phyloP scores from a whole-genome alignment of 2,329 filamentous ascomycete species.

The Diaporthe nobilis region DNA sequence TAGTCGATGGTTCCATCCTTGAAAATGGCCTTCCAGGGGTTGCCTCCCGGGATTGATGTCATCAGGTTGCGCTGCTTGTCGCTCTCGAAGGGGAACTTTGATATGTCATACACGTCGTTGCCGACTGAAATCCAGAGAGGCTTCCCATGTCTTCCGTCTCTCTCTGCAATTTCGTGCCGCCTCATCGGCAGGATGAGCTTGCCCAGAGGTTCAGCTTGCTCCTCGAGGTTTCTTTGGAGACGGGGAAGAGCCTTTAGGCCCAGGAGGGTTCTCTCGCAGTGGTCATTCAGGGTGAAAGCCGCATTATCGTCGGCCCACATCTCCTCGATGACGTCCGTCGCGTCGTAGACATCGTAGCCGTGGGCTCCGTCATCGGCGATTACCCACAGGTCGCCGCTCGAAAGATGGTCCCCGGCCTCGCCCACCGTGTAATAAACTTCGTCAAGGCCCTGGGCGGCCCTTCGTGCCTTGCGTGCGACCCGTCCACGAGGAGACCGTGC shows the following conservation, averaged over 20 bases:
- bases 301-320: neutral
- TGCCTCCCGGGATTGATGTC: neutral
- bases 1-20: neutral
- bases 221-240: neutral
- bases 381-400: slow-evolving; percentile 1
- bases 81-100: slow-evolving; percentile 7
- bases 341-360: slow-evolving; percentile 28
- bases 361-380: neutral
- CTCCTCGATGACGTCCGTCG: slow-evolving; percentile 21
- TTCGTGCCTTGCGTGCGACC: neutral
- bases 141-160: slow-evolving; percentile 11
- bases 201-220: neutral
- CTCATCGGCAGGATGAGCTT: slow-evolving; percentile 22
- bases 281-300: neutral
- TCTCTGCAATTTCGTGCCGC: slow-evolving; percentile 17
- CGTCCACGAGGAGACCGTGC: neutral
- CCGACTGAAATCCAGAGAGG: slow-evolving; percentile 27
- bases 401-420: slow-evolving; percentile 11
- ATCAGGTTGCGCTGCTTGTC: neutral
- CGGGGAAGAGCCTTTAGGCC: neutral
- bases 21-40: neutral
- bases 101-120: slow-evolving; percentile 23
- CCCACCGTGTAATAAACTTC: slow-evolving; percentile 5
- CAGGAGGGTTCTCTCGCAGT: slow-evolving; percentile 7
- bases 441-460: neutral